Percentiles rank a stretch among this genome's conserved stretches.
Evolutionary conservation across 352 stramenopile genomes (phyloP).

Genomic region (Globisporangium nodosum): DNA sequence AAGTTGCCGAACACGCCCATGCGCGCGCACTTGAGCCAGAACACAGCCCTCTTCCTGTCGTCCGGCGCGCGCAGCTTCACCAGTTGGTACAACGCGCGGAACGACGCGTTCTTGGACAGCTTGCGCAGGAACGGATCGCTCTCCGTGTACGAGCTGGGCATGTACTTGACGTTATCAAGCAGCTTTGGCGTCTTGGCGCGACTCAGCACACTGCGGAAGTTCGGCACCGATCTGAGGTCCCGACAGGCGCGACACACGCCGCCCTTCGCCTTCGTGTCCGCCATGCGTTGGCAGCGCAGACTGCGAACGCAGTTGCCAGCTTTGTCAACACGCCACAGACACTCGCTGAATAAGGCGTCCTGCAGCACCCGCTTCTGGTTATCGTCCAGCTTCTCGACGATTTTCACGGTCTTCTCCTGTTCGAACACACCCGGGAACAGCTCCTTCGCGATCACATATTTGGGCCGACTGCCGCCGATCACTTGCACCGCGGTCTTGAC

Average conservation of each 20-base stretch:
- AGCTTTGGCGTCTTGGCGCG: slow-evolving; percentile 66
- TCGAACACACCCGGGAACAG: slow-evolving; percentile 59
- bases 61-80: slow-evolving; percentile 31
- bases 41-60: slow-evolving; percentile 37
- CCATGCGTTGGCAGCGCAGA: slow-evolving; percentile 51
- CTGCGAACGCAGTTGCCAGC: slow-evolving; percentile 66
- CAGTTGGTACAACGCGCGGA: slow-evolving; percentile 58
- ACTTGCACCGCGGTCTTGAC: slow-evolving; percentile 60
- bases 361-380: slow-evolving; percentile 52
- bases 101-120: slow-evolving; percentile 69
- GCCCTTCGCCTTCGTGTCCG: slow-evolving; percentile 21
- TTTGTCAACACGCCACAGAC: slow-evolving; percentile 78
- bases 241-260: slow-evolving; percentile 63
- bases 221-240: slow-evolving; percentile 56
- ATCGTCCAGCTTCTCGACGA: slow-evolving; percentile 46
- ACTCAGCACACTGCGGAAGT: slow-evolving; percentile 74
- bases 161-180: slow-evolving; percentile 75
- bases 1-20: slow-evolving; percentile 75
- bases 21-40: slow-evolving; percentile 69
- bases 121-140: slow-evolving; percentile 77
- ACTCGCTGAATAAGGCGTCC: slow-evolving; percentile 75
- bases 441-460: slow-evolving; percentile 78
- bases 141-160: slow-evolving; percentile 69
- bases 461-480: slow-evolving; percentile 67
- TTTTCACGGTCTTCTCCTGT: slow-evolving; percentile 54